phyloP scores from a whole-genome alignment of 148 eudicot genomes.

The Heliamphora exappendiculata region DNA sequence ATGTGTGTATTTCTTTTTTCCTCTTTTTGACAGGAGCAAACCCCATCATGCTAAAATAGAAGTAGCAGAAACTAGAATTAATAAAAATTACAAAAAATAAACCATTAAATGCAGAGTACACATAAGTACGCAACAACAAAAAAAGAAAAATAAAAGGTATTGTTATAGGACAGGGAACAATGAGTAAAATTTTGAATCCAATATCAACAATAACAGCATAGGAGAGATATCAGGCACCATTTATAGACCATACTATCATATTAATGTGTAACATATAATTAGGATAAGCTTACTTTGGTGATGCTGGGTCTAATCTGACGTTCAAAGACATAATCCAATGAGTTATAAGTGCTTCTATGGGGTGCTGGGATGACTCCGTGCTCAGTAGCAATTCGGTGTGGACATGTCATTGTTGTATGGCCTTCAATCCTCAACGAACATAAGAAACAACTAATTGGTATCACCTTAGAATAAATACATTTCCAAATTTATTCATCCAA shows the following conservation, averaged over 20 bases:
- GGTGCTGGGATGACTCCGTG: constrained; percentile 79
- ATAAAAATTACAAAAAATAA: not conserved
- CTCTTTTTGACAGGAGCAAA: not conserved
- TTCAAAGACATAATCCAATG: constrained; percentile 66
- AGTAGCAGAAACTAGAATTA: not conserved
- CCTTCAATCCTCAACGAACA: constrained; percentile 43
- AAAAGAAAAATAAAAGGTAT: not conserved
- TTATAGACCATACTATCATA: not conserved
- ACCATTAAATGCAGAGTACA: not conserved
- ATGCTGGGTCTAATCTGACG: constrained; percentile 67
- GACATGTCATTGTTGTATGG: constrained; percentile 86
- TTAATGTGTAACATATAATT: not conserved
- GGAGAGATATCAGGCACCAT: not conserved
- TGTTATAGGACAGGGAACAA: not conserved
- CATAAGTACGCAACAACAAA: not conserved
- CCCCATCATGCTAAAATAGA: not conserved
- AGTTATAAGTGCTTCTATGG: constrained; percentile 37
- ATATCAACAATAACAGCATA: not conserved
- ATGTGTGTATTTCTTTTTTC: no score
- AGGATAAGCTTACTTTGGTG: constrained; percentile 44
- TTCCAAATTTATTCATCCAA: not conserved
- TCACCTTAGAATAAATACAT: not conserved
- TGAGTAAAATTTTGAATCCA: not conserved
- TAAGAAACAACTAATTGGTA: not conserved
- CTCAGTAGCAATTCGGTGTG: constrained; percentile 83